Base-by-base conservation (phyloP, 1,284 basidiomycete species). In the Meira nashicola region DNA sequence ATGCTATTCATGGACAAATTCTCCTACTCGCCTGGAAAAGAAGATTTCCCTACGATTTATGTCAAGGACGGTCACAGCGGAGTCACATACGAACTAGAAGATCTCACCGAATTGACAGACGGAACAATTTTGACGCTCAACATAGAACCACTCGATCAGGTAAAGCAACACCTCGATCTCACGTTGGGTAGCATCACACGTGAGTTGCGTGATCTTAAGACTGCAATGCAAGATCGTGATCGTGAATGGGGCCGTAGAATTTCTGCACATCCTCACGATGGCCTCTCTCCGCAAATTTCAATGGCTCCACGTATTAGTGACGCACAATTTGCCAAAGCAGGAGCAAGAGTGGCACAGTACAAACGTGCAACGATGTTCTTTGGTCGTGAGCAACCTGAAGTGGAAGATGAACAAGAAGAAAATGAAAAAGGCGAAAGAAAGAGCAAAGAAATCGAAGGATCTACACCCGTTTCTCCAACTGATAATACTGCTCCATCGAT, bases 61-160 rank as follows among this genome's bases (percentile, higher is more conserved):
- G 87, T 97, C 59, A 87, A 91, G 9, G 94, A 97, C 80, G 87
- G 87, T 3, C 85, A 84, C 38, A 92, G 89, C 60, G 91, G 92
- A 8, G 89, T 97, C 54, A 88, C 92, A 74, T 98, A 96, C 76
- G 92, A 97, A 80, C 82, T 98, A 50, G 94, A 98, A 78, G 90
- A 97, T 78, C 86, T 92, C 68, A 87, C 88, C n/a, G 94, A 98
- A 74, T 85, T 98, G 25, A 87, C 87, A 77, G 89, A 91, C 50
- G 90, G 87, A 60, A 89, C 89, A 73, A 79, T 96, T 25, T 81
- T 98, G 58, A 93, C 89, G 46, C 82, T 98, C 55, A 95, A 97
- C 71, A 93, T 98, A 65, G 93, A 97, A 83, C 90, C 92, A 12
- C 86, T 98, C 55, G 94, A 97, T 79, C 94, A 98, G 79, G 94